Evolutionary conservation across 345 rosid genomes (phyloP), one percentile per base, ranked within the genome.

Genomic region (Gossypium anomalum): DNA sequence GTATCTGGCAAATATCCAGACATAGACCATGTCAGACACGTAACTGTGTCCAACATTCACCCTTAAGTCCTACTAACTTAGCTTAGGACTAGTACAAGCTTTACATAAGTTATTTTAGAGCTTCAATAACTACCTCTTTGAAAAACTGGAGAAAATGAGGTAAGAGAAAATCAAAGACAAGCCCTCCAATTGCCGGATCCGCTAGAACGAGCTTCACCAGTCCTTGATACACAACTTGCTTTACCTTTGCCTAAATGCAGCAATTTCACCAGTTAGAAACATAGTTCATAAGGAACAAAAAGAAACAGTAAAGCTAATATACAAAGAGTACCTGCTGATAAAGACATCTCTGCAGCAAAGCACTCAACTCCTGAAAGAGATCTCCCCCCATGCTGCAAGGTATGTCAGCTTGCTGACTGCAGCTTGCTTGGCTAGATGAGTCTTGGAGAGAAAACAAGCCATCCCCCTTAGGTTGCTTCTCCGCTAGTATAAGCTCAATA

Each of bases 351-450:
- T 88, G 98, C 77, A 90, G 88, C 85, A 90, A 81, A 76, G 87
- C 93, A 86, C 86, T 85, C 79, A 93, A 78, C 77, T 89, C 92
- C 56, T 80, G 89, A 61, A 89, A 90, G 71, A 93, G 92, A 83
- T 76, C 79, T 63, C 84, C 86, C 45, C 83, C 82, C 56, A 69
- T 68, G 73, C 77, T 77, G 74, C 79, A 45, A 73, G 82, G 84
- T 49, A 80, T 80, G 78, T 86, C 92, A 77, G 87, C 83, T 70
- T 89, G 94, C 84, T 93, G 98, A 82, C 98, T 93, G 86, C 88
- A 74, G 78, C 98, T 89, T 76, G 98, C 91, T 87, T 93, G 94
- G 86, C 98, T 93, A 78, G 92, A 86, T 38, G 98, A 88, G 78
- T 93, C 97, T 85, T 88, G 92, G 78, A 85, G 79, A 76, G 85